Evolutionary conservation across 306 rosid species (phyloP).

Genomic region (Trifolium subterraneum): DNA sequence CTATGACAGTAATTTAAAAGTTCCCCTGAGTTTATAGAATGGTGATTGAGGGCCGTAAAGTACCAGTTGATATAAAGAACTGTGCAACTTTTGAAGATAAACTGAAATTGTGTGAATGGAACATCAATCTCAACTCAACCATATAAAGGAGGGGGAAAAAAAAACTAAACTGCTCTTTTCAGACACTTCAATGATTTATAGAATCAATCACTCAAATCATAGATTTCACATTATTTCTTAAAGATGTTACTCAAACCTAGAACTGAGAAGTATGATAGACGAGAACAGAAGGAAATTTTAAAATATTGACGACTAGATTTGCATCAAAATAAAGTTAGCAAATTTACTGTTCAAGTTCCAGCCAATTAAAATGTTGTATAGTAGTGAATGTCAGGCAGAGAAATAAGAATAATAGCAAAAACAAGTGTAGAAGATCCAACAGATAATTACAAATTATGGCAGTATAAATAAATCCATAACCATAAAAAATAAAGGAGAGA

Average conservation of each 20-base stretch:
- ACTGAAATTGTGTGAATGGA: background rate
- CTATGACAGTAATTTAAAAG: background rate
- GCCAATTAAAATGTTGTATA: constrained; percentile 4
- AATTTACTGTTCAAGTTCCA: constrained; percentile 20
- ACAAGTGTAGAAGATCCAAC: constrained; percentile 17
- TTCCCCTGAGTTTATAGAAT: background rate
- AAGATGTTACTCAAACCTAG: constrained; percentile 15
- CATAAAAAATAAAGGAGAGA: background rate
- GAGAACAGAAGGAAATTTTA: background rate
- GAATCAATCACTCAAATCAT: background rate
- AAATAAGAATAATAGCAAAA: constrained; percentile 9
- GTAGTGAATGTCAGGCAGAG: constrained; percentile 16
- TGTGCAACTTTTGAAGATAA: constrained; percentile 8
- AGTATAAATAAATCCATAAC: constrained; percentile 16
- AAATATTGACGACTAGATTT: constrained; percentile 4
- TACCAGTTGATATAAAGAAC: too few species aligned
- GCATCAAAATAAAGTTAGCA: constrained; percentile 16
- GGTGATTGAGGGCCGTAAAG: too few species aligned
- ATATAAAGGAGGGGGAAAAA: background rate
- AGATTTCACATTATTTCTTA: background rate
- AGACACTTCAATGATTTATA: too few species aligned
- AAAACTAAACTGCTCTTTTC: background rate
- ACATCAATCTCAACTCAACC: constrained; percentile 31
- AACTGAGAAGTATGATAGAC: constrained; percentile 5
- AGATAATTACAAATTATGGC: constrained; percentile 16